Evolutionary conservation across 2,329 filamentous ascomycete species (phyloP), one percentile per base, ranked within the genome.

Genomic region (Aspergillus carbonarius): DNA sequence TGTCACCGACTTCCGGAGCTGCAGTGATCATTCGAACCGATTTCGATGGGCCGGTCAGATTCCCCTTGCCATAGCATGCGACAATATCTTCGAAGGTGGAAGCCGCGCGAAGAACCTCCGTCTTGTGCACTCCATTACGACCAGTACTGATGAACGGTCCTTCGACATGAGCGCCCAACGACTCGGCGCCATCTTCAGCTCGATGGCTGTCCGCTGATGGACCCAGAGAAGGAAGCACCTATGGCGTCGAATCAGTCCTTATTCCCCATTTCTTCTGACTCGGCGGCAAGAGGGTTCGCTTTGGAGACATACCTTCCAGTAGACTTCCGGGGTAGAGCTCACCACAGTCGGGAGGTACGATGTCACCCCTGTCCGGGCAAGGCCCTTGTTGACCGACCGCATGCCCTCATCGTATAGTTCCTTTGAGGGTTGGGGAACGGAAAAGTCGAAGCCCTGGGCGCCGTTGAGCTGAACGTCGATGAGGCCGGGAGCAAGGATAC

Each of bases 401-500:
- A 96, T 78, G n/a, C 85, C 87, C 73, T 91, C 88, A 58, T 85
- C 84, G 68, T 96, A 96, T 53, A 83, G 81, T 30, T 81, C 77
- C 75, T 84, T 85, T 68, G 89, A 85, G 15, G 87, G 74, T 34
- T 75, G 82, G n/a, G 90, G 85, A 9, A 92, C 81, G 1, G 91
- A 95, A 74, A 96, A 96, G 79, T 96, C 93, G 80, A 96, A 96
- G 57, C 92, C 92, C 69, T 92, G 93, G 9, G 90, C 92, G 49
- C 93, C 93, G 70, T 97, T 97, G 66, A 97, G 86, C 75, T 97
- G 93, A 54, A 89, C 89, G 65, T 97, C 93, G 67, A 97, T 95
- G 70, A 97, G 83, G 25, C 93, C 93, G 0, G 93, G 92, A 0
- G 90, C 86, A 18, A 97, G 74, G 64, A 96, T 93, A 67, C 91